phyloP scores from a whole-genome alignment of 495 filamentous ascomycete species.

The Neurospora sp. region DNA sequence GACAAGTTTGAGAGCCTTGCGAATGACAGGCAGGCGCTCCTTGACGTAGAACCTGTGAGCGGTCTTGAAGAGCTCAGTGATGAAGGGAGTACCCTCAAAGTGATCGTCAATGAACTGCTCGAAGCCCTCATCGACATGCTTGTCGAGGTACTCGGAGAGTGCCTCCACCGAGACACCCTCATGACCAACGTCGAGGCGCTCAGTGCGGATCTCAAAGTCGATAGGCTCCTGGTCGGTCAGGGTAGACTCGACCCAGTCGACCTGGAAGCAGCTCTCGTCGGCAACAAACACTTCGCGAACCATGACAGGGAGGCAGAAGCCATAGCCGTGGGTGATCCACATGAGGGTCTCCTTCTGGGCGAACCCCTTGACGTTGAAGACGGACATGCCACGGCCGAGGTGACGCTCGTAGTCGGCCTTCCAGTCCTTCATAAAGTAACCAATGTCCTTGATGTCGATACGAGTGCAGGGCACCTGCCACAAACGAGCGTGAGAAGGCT shows the following conservation, averaged over 20 bases:
- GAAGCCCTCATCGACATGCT: conserved; percentile 80
- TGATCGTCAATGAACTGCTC: conserved; percentile 89
- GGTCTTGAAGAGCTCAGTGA: conserved; percentile 89
- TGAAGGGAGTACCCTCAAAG: conserved; percentile 85
- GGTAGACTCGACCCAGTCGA: conserved; percentile 80
- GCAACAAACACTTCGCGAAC: conserved; percentile 85
- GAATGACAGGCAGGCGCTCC: conserved; percentile 72
- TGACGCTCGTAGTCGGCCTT: conserved; percentile 90
- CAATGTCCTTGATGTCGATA: conserved; percentile 94
- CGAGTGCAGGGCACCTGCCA: conserved; percentile 95
- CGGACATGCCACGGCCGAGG: conserved; percentile 71
- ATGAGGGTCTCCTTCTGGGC: conserved; percentile 66
- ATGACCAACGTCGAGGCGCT: conserved; percentile 72
- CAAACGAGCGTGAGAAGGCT: conserved; percentile 81
- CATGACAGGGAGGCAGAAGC: conserved; percentile 75
- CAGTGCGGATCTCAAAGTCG: conserved; percentile 74
- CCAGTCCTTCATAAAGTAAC: conserved; percentile 97
- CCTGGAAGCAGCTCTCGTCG: conserved; percentile 82
- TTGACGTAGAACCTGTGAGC: conserved; percentile 81
- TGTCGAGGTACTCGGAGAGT: conserved; percentile 81
- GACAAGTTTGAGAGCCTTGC: conserved; percentile 84
- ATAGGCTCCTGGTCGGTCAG: conserved; percentile 55
- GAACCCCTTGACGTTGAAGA: conserved; percentile 90
- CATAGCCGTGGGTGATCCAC: conserved; percentile 84
- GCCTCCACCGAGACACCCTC: conserved; percentile 69